A percentile compares a stretch with the other conserved stretches of the same genome.
phyloP scores from a whole-genome alignment of 2,329 filamentous ascomycete species.

The Triangularia verruculosa region DNA sequence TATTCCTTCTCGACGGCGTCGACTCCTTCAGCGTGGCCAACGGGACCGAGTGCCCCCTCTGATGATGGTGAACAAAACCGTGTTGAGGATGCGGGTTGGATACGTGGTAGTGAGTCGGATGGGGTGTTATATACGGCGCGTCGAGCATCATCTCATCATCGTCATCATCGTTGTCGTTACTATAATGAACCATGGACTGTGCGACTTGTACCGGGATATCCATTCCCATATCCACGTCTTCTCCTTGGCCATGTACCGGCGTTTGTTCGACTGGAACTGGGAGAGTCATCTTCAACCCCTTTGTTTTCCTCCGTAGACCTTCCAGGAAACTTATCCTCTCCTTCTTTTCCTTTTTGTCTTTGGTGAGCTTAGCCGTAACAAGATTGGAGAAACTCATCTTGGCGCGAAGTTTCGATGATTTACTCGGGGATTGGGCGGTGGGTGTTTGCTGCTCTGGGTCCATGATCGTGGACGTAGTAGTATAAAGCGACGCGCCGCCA shows the following conservation, averaged over 20 bases:
- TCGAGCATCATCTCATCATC: neutral
- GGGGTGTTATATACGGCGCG: neutral
- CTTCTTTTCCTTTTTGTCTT: neutral
- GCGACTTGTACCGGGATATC: neutral
- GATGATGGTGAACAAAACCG: slow-evolving; percentile 18
- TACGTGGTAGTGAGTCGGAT: neutral
- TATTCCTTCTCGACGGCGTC: slow-evolving; percentile 24
- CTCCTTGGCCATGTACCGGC: neutral
- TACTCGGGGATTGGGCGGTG: neutral
- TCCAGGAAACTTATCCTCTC: neutral
- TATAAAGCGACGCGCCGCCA: neutral
- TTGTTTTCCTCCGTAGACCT: neutral
- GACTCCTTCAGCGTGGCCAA: slow-evolving; percentile 13
- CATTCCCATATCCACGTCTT: neutral
- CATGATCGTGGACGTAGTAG: neutral
- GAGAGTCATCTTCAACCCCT: neutral
- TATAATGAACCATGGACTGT: neutral
- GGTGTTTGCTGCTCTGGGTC: neutral
- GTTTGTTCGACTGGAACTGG: neutral
- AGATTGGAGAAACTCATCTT: neutral
- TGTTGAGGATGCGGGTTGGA: neutral
- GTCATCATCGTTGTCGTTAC: neutral
- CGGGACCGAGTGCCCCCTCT: neutral
- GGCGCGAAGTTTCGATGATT: neutral
- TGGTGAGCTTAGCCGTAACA: neutral